Evolutionary conservation across 352 stramenopile species (phyloP), one percentile per base, ranked within the genome.

Genomic region (Phytophthora kernoviae): DNA sequence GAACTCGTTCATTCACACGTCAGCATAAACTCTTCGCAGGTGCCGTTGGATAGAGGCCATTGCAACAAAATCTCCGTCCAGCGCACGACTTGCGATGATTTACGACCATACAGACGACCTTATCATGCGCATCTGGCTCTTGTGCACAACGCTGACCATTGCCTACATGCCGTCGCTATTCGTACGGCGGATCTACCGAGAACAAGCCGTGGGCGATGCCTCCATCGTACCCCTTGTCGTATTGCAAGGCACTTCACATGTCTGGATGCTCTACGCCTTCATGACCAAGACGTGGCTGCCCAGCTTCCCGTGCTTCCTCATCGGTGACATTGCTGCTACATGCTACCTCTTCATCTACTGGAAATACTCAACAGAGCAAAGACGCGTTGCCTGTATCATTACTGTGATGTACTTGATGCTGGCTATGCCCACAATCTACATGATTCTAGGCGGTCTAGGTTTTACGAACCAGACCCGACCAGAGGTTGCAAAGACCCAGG

Each of bases 231-330:
- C 54, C 9, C 33, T 61, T 18, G 27, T 61, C 22, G 46, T 43
- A 34, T 24, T 61, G 42, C 42, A 54, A n/a, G 42, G 43, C 54
- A 61, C 47, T 43, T 61, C 54, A 17, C 54, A 61, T 32, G 54
- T 61, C 15, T 61, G 54, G 53, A 33, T 54, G n/a, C 45, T 60
- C 41, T 60, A 60, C 18, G 43, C 30, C 8, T 61, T 54, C 54
- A 44, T 64, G 42, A 40, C 20, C 54, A 54, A 61, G 42, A 61
- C 54, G 41, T 61, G 54, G 54, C 64, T 72, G 51, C 63, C 63
- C 11, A 56, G 62, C 40, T 64, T 72, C 45, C 48, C 55, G 7
- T 37, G 58, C 45, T 72, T 68, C 58, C 45, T 67, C 37, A 44
- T 64, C 30, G 63, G 62, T 17, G 58, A 67, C 26, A 5, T 72